phyloP scores from a whole-genome alignment of 2,329 filamentous ascomycete species.

The Pseudogymnoascus sp. region DNA sequence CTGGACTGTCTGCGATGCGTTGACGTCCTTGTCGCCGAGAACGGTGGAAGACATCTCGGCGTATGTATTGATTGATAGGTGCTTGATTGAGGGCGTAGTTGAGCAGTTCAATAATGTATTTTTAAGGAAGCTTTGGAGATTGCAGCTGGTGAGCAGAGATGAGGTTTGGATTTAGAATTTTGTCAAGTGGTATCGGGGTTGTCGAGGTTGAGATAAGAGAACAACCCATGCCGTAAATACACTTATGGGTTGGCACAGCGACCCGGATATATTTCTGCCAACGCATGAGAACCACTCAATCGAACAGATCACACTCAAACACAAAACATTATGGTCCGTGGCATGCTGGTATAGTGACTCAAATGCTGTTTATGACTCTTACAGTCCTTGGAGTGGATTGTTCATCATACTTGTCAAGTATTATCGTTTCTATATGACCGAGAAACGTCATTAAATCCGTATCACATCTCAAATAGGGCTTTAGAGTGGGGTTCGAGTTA shows the following conservation, averaged over 20 bases:
- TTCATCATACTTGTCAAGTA: neutral
- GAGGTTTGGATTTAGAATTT: slow-evolving; percentile 9
- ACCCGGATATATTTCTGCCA: slow-evolving; percentile 1
- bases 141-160: neutral
- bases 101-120: neutral
- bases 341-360: neutral
- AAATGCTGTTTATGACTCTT: neutral
- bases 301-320: neutral
- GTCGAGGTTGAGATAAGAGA: slow-evolving; percentile 1
- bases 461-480: slow-evolving; percentile 1
- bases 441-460: slow-evolving; percentile 4
- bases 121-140: neutral
- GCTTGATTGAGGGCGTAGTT: neutral
- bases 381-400: neutral
- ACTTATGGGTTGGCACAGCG: slow-evolving; percentile 6
- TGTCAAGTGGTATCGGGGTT: neutral
- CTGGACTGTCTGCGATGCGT: slow-evolving; percentile 32
- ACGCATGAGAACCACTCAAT: slow-evolving; percentile 4
- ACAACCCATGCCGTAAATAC: neutral
- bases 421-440: neutral
- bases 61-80: slow-evolving; percentile 3
- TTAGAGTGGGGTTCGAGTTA: neutral
- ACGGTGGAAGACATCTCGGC: slow-evolving; percentile 47
- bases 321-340: slow-evolving; percentile 4
- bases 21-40: slow-evolving; percentile 58